phyloP scores from a whole-genome alignment of 441 rosid species.

The Corymbia citriodora region DNA sequence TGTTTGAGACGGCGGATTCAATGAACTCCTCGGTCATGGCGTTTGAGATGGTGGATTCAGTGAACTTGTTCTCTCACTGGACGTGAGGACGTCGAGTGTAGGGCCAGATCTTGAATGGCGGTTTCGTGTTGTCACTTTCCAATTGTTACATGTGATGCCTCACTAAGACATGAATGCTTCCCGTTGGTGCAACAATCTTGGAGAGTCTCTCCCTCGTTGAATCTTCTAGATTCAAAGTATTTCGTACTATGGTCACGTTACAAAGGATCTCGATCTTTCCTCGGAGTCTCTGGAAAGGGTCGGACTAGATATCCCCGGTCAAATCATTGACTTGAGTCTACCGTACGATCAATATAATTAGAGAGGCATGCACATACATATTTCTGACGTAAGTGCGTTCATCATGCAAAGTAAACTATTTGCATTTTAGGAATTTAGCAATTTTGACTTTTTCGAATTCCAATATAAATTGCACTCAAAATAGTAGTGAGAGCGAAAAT shows the following conservation, averaged over 20 bases:
- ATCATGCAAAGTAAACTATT: not conserved
- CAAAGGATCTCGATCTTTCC: not conserved
- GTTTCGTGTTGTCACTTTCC: not conserved
- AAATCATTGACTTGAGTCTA: not conserved
- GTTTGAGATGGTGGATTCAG: not conserved
- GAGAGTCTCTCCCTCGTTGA: not conserved
- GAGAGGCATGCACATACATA: not conserved
- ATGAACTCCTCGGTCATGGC: not conserved
- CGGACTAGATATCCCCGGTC: not conserved
- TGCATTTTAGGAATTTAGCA: not conserved
- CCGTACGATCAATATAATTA: not conserved
- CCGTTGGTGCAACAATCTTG: not conserved
- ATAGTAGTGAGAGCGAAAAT: not conserved
- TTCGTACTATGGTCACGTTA: not conserved
- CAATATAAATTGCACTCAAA: not conserved
- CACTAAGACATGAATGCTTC: not conserved
- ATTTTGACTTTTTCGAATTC: not conserved
- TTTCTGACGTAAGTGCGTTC: not conserved
- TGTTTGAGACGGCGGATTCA: not conserved
- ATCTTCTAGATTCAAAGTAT: too few relatives aligned
- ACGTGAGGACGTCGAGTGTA: not conserved
- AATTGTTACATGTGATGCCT: not conserved
- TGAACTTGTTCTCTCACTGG: not conserved
- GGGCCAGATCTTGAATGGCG: not conserved
- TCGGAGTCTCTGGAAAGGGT: not conserved